Evolutionary conservation across 2,329 filamentous ascomycete species (phyloP).

Genomic region (Fusarium lyarnte): DNA sequence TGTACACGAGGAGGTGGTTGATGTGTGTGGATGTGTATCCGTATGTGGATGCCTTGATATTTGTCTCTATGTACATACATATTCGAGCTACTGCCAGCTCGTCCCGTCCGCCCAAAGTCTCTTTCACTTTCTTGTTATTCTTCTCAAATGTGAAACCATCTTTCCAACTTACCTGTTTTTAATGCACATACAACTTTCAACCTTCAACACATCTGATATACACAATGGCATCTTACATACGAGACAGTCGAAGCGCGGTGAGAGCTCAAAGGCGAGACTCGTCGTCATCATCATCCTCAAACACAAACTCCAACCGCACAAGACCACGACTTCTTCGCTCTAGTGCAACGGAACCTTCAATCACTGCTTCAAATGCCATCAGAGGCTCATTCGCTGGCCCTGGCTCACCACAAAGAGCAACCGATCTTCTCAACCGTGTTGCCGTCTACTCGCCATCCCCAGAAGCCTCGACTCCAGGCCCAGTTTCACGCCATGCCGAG

Average conservation of each 20-base stretch:
- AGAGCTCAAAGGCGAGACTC: conserved; percentile 43
- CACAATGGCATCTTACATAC: conserved; percentile 41
- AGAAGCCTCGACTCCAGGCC: conserved; percentile 30
- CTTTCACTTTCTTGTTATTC: conserved; percentile 11
- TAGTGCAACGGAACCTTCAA: conserved; percentile 65
- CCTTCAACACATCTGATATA: neutral
- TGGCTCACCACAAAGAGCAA: conserved; percentile 60
- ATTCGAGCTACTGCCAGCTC: conserved; percentile 34
- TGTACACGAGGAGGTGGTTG: conserved; percentile 24
- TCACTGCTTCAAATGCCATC: conserved; percentile 65
- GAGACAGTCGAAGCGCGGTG: conserved; percentile 40
- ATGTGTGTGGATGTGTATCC: conserved; percentile 18
- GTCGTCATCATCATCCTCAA: conserved; percentile 35
- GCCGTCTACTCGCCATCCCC: conserved; percentile 55
- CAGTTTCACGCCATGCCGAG: conserved; percentile 34
- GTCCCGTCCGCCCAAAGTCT: conserved; percentile 8
- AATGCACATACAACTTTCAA: conserved; percentile 2
- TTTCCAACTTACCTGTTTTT: conserved; percentile 16
- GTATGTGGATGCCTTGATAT: conserved; percentile 31
- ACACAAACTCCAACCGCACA: conserved; percentile 47
- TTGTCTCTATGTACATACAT: conserved; percentile 23
- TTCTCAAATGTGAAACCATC: conserved; percentile 31
- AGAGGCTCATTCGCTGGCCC: conserved; percentile 61
- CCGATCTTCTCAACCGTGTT: conserved; percentile 64
- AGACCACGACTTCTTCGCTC: conserved; percentile 65